phyloP scores from a whole-genome alignment of 306 rosid species.

The Quercus alba region DNA sequence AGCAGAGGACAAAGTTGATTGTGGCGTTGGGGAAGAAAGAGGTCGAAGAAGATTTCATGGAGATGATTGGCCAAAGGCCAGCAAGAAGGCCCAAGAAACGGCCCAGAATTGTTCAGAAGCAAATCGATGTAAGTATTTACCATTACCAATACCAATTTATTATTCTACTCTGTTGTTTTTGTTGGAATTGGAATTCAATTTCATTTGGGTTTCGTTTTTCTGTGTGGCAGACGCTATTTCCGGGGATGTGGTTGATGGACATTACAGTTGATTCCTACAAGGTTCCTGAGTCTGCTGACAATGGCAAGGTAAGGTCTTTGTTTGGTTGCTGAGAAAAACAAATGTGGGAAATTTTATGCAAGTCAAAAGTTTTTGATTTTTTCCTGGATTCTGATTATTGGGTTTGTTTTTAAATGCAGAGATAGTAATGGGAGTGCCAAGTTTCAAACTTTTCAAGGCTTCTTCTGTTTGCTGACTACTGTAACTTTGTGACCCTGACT shows the following conservation, averaged over 20 bases:
- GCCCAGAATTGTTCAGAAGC: constrained; percentile 54
- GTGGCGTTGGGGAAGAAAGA: constrained; percentile 52
- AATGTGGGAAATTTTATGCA: not conserved
- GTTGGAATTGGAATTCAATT: not conserved
- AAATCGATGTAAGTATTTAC: constrained; percentile 50
- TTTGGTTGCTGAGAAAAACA: not conserved
- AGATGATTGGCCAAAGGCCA: constrained; percentile 52
- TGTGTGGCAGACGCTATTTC: constrained; percentile 47
- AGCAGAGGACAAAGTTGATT: constrained; percentile 44
- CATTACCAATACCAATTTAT: not conserved
- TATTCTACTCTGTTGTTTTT: not conserved
- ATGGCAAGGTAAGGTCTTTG: constrained; percentile 47
- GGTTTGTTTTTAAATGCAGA: constrained; percentile 30
- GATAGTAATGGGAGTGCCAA: constrained; percentile 35
- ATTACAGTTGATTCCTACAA: constrained; percentile 65
- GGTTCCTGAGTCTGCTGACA: constrained; percentile 53
- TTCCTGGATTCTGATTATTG: not conserved
- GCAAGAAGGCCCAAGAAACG: constrained; percentile 68
- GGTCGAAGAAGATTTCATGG: constrained; percentile 73
- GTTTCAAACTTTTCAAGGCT: constrained; percentile 20
- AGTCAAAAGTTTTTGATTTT: not conserved
- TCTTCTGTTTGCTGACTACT: constrained; percentile 18
- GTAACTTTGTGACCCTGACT: constrained; percentile 23
- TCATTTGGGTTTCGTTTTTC: not conserved
- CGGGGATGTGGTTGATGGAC: constrained; percentile 76